Evolutionary conservation across 2,329 filamentous ascomycete species (phyloP).

Genomic region (Laburnicola sp.): DNA sequence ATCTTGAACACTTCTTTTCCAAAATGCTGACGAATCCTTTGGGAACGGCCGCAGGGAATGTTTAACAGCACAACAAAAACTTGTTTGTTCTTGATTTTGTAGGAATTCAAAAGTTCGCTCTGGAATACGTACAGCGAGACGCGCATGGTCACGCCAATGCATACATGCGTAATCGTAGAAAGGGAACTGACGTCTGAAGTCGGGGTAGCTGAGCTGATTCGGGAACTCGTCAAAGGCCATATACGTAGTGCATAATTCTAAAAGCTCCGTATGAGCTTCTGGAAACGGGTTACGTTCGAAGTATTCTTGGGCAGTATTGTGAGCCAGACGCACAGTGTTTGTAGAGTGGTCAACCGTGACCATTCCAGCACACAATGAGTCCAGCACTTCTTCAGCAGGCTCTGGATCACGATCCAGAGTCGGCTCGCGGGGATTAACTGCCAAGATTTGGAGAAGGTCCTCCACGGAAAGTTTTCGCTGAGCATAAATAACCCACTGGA

Average conservation of each 20-base stretch:
- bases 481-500: constrained; percentile 2
- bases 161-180: not conserved
- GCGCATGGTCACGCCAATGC: not conserved
- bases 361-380: constrained; percentile 28
- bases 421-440: not conserved
- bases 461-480: not conserved
- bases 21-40: too few species aligned
- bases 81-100: not conserved
- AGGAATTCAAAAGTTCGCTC: not conserved
- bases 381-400: constrained; percentile 8
- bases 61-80: not conserved
- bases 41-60: not conserved
- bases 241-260: not conserved
- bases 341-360: constrained; percentile 32
- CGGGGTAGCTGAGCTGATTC: not conserved
- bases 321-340: constrained; percentile 24
- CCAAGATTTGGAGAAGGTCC: constrained; percentile 11
- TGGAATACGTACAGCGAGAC: not conserved
- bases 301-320: constrained; percentile 26
- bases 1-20: too few species aligned
- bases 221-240: not conserved
- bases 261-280: not conserved
- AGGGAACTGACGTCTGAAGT: not conserved
- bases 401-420: constrained; percentile 1
- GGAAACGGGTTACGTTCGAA: constrained; percentile 22